These are phyloP conservation scores for Pisolithus sp. DNA, from an alignment of 768 basidiomycete species.

Conservation along the genomic window DNA sequence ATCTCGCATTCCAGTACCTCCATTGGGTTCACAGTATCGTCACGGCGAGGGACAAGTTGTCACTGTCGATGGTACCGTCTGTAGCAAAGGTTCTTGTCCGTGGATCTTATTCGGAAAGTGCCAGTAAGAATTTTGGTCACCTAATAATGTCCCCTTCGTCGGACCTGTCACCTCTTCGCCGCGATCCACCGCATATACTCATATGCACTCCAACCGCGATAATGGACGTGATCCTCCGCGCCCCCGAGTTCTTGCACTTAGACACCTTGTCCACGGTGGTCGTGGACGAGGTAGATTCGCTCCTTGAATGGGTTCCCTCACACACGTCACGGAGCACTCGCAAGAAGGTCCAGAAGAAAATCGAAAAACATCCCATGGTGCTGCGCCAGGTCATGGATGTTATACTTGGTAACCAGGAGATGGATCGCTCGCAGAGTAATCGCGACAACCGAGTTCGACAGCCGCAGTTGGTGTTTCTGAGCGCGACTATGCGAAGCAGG, in stretches of 20 bases:
- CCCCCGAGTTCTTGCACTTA: constrained; percentile 40
- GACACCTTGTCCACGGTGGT: constrained; percentile 48
- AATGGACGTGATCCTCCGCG: constrained; percentile 45
- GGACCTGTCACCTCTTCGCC: constrained; percentile 33
- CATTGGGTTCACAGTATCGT: constrained; percentile 59
- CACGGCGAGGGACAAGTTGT: constrained; percentile 21
- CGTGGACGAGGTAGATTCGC: constrained; percentile 73
- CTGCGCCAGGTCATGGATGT: constrained; percentile 54
- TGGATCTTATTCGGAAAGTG: constrained; percentile 35
- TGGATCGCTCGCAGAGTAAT: not conserved
- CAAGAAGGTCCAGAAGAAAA: constrained; percentile 35
- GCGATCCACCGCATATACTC: constrained; percentile 55
- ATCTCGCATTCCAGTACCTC: constrained; percentile 60
- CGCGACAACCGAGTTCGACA: constrained; percentile 12
- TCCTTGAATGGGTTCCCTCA: constrained; percentile 49
- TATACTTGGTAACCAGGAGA: constrained; percentile 36
- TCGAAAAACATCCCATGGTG: constrained; percentile 49
- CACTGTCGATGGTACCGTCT: constrained; percentile 31
- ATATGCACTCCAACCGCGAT: constrained; percentile 69
- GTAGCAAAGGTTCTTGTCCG: constrained; percentile 61
- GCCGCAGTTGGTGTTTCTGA: constrained; percentile 62
- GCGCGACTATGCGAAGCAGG: constrained; percentile 60
- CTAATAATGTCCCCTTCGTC: constrained; percentile 22
- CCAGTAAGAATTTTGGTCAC: constrained; percentile 8
- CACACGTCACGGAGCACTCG: constrained; percentile 33